Conservation (phyloP, 148 eudicot species). For the Spergularia marina region DNA sequence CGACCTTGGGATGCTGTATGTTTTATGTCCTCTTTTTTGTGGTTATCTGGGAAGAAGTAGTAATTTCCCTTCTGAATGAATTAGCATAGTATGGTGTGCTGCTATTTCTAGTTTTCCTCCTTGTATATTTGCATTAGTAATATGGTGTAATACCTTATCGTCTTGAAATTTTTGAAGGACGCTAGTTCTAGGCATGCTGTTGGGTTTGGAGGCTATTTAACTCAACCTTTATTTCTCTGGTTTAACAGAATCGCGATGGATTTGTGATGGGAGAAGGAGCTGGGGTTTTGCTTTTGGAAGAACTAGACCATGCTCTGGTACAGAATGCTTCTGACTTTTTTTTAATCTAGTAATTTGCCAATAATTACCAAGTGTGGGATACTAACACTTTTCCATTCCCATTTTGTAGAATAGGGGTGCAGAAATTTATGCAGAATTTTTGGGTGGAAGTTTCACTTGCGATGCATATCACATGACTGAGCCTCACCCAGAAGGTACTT, state of each 20-base stretch:
- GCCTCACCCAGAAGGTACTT: slow-evolving; percentile 90
- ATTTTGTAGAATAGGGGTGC: slow-evolving; percentile 80
- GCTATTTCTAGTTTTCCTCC: background rate
- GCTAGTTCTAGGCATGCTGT: background rate
- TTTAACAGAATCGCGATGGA: slow-evolving; percentile 82
- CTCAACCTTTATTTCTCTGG: slow-evolving; percentile 12
- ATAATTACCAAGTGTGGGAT: background rate
- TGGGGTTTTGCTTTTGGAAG: slow-evolving; percentile 91
- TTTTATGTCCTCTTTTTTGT: slow-evolving; percentile 6
- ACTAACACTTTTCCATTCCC: background rate
- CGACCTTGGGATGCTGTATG: slow-evolving; percentile 93
- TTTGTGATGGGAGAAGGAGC: slow-evolving; percentile 99
- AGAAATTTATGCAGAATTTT: slow-evolving; percentile 83
- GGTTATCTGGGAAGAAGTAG: background rate
- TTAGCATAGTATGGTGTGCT: background rate
- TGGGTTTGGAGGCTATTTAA: slow-evolving; percentile 4
- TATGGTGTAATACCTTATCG: background rate
- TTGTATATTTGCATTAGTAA: background rate
- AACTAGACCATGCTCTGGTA: slow-evolving; percentile 94
- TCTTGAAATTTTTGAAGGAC: background rate
- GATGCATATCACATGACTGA: slow-evolving; percentile 99
- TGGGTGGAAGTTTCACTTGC: slow-evolving; percentile 96
- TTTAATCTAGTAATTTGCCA: background rate
- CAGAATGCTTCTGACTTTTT: background rate
- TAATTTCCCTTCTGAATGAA: background rate